Evolutionary conservation across 2,329 filamentous ascomycete genomes (phyloP).

Genomic region (Decorospora gaudefroyi): DNA sequence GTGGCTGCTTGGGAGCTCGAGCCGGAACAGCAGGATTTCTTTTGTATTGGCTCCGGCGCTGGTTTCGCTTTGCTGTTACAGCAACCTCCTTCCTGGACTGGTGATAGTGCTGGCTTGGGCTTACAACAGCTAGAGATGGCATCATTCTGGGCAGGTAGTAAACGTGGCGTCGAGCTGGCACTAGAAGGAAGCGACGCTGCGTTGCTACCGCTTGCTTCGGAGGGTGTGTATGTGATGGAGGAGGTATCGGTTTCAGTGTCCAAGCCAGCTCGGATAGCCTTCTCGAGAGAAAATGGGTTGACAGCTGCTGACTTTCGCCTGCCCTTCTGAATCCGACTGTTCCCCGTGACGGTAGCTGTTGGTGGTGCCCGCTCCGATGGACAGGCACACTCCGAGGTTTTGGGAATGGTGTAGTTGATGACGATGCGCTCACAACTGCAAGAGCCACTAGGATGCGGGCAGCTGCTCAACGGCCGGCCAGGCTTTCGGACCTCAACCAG

Average conservation of each 20-base stretch:
- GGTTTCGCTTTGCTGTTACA: constrained; percentile 37
- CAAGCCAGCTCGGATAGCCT: constrained; percentile 42
- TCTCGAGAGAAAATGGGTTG: constrained; percentile 39
- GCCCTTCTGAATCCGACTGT: constrained; percentile 41
- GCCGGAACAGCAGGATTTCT: constrained; percentile 43
- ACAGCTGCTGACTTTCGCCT: constrained; percentile 39
- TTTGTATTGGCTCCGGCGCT: constrained; percentile 14
- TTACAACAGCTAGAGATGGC: constrained; percentile 41
- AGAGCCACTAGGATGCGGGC: constrained; percentile 66
- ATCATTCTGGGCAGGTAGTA: constrained; percentile 35
- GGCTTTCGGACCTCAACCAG: constrained; percentile 74
- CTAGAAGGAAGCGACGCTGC: constrained; percentile 43
- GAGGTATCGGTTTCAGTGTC: constrained; percentile 41
- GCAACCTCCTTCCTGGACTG: constrained; percentile 31
- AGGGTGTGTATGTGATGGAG: constrained; percentile 40
- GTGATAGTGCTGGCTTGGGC: constrained; percentile 29
- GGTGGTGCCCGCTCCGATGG: constrained; percentile 39
- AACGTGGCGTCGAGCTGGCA: constrained; percentile 46
- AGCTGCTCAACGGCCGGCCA: constrained; percentile 70
- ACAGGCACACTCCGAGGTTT: constrained; percentile 48
- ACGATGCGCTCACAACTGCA: constrained; percentile 68
- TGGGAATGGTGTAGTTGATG: constrained; percentile 51
- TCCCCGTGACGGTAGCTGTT: constrained; percentile 27
- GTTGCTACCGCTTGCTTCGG: constrained; percentile 41
- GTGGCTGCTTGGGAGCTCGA: constrained; percentile 21